Evolutionary conservation across 345 rosid species (phyloP), one percentile per base, ranked within the genome.

Genomic region (Moricandia arvensis): DNA sequence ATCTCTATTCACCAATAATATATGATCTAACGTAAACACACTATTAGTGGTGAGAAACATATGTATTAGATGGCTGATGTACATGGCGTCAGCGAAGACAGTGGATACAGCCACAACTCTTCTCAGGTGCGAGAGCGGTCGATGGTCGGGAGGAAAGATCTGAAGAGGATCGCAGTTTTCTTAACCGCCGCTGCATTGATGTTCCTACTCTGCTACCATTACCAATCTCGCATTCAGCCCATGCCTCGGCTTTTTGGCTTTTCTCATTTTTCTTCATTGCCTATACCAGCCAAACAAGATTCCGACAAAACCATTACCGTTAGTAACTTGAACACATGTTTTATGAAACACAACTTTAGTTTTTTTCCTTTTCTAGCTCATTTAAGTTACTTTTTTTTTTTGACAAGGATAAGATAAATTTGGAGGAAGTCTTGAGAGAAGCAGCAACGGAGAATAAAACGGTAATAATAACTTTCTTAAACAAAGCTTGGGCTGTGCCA

Each of bases 401-500:
- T 65, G 10, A 16, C 21, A 34, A 35, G 18, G 51, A 67, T 27
- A 9, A 17, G 38, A 57, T 11, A 54, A n/a, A 3, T 31, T 24
- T 69, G 73, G 53, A 21, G 13, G 11, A 18, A 35, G 15, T 69
- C 59, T 13, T 69, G 6, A 51, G 65, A 7, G 59, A 34, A 5
- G 69, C 69, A 33, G 27, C 53, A 4, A 72, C 7, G 33, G 59
- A 71, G 59, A 16, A 74, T 33, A 87, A 69, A 41, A 88, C 90
- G 0, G 84, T 88, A 6, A 82, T 88, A 18, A 6, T 88, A 38
- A 86, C 89, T 17, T 80, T 84, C 9, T 31, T 84, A 51, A 88
- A 86, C 35, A 66, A 67, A 30, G 88, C 88, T 31, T 86, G 90
- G 90, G 83, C 87, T 6, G 81, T 75, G 53, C 83, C 87, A 0